phyloP scores from a whole-genome alignment of 2,329 filamentous ascomycete species.

The Trichophaea hybrida region DNA sequence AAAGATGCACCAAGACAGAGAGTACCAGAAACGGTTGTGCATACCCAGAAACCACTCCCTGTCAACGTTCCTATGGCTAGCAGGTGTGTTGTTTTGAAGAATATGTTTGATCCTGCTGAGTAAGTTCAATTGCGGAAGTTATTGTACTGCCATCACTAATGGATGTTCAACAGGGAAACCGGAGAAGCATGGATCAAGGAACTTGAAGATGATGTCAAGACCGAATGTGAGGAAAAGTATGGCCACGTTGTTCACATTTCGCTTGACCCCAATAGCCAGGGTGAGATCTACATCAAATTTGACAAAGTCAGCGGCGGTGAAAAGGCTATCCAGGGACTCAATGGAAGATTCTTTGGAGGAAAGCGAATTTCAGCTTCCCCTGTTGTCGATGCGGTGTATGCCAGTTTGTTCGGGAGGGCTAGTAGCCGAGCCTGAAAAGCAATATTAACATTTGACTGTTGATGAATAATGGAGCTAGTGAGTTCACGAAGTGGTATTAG shows the following conservation, averaged over 20 bases:
- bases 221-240: conserved; percentile 89
- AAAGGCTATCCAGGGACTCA: conserved; percentile 94
- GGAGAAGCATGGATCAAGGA: conserved; percentile 83
- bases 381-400: conserved; percentile 97
- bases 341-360: conserved; percentile 89
- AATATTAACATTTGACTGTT: conserved; percentile 37
- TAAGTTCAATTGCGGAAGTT: conserved; percentile 39
- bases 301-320: conserved; percentile 88
- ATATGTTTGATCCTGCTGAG: conserved; percentile 88
- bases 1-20: conserved; percentile 19
- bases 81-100: conserved; percentile 83
- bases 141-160: conserved; percentile 23
- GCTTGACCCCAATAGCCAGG: conserved; percentile 80
- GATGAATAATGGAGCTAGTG: too few species aligned
- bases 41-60: conserved; percentile 49
- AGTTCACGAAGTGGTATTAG: too few species aligned
- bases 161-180: conserved; percentile 50
- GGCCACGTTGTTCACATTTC: conserved; percentile 95
- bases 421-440: conserved; percentile 39
- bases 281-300: conserved; percentile 98
- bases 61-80: conserved; percentile 85
- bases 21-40: conserved; percentile 18
- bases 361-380: conserved; percentile 85
- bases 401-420: conserved; percentile 84
- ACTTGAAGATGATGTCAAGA: conserved; percentile 80